Conservation (phyloP, 768 basidiomycete genomes). For the Botryobasidium botryosum region DNA sequence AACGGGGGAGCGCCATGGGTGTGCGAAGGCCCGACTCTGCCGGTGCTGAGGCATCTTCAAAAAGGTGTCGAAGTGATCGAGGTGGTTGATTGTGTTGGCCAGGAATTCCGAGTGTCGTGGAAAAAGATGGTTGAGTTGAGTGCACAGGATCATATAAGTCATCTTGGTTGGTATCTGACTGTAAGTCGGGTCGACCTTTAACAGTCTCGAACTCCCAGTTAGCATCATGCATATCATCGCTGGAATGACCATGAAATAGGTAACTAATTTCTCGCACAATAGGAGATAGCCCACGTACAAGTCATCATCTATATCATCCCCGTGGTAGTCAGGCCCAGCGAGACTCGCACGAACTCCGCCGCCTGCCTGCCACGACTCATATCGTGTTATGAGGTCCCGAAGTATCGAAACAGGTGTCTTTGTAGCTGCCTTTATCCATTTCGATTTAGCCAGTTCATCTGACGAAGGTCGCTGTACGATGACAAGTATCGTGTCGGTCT, state of each 20-base stretch:
- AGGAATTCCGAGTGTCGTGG: background rate
- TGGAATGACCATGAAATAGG: conserved; percentile 5
- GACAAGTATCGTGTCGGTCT: background rate
- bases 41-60: conserved; percentile 29
- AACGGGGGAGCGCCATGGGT: no score
- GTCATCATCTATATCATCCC: conserved; percentile 10
- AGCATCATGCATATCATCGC: background rate
- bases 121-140: background rate
- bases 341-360: conserved; percentile 67
- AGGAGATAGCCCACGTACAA: background rate
- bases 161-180: background rate
- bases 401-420: conserved; percentile 52
- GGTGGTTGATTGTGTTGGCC: conserved; percentile 30
- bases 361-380: conserved; percentile 49
- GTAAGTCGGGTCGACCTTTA: conserved; percentile 24
- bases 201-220: conserved; percentile 67
- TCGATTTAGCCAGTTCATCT: conserved; percentile 66
- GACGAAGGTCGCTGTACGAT: conserved; percentile 57
- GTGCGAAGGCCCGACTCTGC: no score
- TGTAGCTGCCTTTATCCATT: conserved; percentile 70
- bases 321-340: conserved; percentile 1
- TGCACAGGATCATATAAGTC: background rate
- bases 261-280: background rate
- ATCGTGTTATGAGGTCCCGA: conserved; percentile 64
- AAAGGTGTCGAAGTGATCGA: conserved; percentile 60